phyloP scores from a whole-genome alignment of 1,139 yeast genomes.

The Nakaseomyces uthaithaninus region DNA sequence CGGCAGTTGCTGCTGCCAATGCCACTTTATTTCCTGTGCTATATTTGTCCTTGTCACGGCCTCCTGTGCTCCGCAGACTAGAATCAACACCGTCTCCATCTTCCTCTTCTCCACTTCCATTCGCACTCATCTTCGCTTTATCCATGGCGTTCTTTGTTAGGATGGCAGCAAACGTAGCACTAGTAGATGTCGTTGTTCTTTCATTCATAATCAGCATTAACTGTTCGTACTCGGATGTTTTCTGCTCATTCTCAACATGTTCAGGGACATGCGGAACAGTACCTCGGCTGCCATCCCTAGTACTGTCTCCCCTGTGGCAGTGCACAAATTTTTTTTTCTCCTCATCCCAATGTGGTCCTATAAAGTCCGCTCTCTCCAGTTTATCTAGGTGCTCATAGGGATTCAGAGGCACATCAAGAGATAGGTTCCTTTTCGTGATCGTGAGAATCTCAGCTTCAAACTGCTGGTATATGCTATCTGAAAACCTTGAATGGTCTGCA shows the following conservation, averaged over 20 bases:
- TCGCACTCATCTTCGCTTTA: slow-evolving; percentile 16
- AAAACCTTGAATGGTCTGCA: slow-evolving; percentile 72
- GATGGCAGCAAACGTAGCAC: slow-evolving; percentile 30
- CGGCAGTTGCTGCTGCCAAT: slow-evolving; percentile 29
- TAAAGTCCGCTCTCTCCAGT: slow-evolving; percentile 38
- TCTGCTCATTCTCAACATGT: slow-evolving; percentile 63
- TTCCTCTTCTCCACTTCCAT: slow-evolving; percentile 5
- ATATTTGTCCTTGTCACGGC: slow-evolving; percentile 5
- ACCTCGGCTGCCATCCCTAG: slow-evolving; percentile 37
- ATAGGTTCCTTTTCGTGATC: slow-evolving; percentile 66
- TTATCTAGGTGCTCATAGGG: slow-evolving; percentile 47
- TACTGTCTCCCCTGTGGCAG: slow-evolving; percentile 43
- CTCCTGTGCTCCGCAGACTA: not conserved
- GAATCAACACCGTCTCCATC: slow-evolving; percentile 6
- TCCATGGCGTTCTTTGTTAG: slow-evolving; percentile 32
- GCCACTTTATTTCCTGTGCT: slow-evolving; percentile 17
- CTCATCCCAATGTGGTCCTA: slow-evolving; percentile 41
- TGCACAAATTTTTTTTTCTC: slow-evolving; percentile 36
- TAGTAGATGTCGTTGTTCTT: slow-evolving; percentile 30
- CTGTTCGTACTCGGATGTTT: slow-evolving; percentile 83
- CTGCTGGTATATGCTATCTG: slow-evolving; percentile 46
- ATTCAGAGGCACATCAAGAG: slow-evolving; percentile 63
- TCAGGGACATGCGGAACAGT: slow-evolving; percentile 40
- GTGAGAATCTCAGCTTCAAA: slow-evolving; percentile 77
- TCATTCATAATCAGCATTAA: slow-evolving; percentile 53